Evolutionary conservation across 805 yeast genomes (phyloP).

Genomic region (Kluyveromyces nonfermentans): DNA sequence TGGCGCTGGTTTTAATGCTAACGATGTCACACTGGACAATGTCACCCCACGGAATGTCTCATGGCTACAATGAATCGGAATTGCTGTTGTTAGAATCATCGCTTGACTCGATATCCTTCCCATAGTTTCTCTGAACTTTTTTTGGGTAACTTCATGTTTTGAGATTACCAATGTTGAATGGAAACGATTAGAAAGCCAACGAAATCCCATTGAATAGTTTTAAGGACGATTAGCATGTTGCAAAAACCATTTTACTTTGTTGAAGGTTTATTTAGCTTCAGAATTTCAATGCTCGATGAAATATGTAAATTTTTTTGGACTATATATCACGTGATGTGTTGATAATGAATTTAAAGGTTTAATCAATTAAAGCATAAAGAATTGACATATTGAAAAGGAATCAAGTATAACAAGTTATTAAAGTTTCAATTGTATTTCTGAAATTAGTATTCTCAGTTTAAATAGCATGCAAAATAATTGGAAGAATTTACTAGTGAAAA

Average conservation of each 20-base stretch:
- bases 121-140: slow-evolving; percentile 33
- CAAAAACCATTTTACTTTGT: too few relatives aligned
- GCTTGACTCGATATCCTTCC: slow-evolving; percentile 42
- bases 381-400: too few relatives aligned
- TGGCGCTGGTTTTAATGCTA: slow-evolving; percentile 70
- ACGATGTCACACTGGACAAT: slow-evolving; percentile 74
- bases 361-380: too few relatives aligned
- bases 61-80: slow-evolving; percentile 17
- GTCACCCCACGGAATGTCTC: slow-evolving; percentile 53
- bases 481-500: neutral
- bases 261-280: too few relatives aligned
- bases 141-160: slow-evolving; percentile 12
- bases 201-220: neutral
- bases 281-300: too few relatives aligned
- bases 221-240: too few relatives aligned
- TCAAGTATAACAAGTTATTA: too few relatives aligned
- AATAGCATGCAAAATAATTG: too few relatives aligned
- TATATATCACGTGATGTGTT: neutral
- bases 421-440: too few relatives aligned
- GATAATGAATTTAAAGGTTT: neutral
- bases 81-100: slow-evolving; percentile 49
- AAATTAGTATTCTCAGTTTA: too few relatives aligned
- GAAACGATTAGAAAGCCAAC: neutral
- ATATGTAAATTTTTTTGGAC: too few relatives aligned
- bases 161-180: neutral